Percentiles rank a stretch among this genome's conserved stretches.
These are phyloP conservation scores for Cryphonectria carpinicola DNA, from an alignment of 2,329 filamentous ascomycete genomes.

Conservation along the genomic window DNA sequence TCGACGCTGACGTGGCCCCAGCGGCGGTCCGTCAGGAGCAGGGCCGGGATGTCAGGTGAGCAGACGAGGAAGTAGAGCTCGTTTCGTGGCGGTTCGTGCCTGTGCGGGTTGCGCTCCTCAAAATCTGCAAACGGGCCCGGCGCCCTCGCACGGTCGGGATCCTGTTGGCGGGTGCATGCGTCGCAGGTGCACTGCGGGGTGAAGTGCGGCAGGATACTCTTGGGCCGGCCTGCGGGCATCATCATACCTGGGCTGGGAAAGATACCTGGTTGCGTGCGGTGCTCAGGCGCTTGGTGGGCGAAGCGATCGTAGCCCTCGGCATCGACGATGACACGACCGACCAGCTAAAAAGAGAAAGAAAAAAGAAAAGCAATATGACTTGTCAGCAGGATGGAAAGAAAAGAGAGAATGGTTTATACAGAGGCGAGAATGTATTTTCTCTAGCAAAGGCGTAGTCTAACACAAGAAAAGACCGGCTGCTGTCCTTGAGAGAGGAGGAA, in stretches of 20 bases:
- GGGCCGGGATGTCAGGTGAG: slow-evolving; percentile 50
- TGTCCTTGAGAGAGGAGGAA: background rate
- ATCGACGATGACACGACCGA: slow-evolving; percentile 49
- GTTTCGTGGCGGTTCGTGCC: slow-evolving; percentile 41
- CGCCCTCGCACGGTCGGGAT: slow-evolving; percentile 29
- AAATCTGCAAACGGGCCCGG: slow-evolving; percentile 44
- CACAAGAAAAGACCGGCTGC: background rate
- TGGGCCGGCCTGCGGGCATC: background rate
- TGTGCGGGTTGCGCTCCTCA: slow-evolving; percentile 44
- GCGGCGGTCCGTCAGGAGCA: slow-evolving; percentile 48
- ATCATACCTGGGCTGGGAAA: background rate
- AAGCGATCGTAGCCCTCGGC: slow-evolving; percentile 46
- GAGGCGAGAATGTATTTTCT: background rate
- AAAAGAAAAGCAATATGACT: background rate
- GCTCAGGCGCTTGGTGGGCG: slow-evolving; percentile 36
- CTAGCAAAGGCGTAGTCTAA: background rate
- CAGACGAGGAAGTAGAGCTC: slow-evolving; percentile 50
- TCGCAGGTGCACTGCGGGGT: slow-evolving; percentile 47
- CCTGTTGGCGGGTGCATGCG: slow-evolving; percentile 35
- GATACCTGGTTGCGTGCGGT: background rate
- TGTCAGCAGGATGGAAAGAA: background rate
- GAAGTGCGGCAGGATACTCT: slow-evolving; percentile 46
- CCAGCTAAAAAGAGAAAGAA: slow-evolving; percentile 34
- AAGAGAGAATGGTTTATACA: background rate
- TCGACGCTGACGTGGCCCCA: slow-evolving; percentile 50